Base-by-base conservation (phyloP, 805 yeast genomes). In the Ogataea naganishii region DNA sequence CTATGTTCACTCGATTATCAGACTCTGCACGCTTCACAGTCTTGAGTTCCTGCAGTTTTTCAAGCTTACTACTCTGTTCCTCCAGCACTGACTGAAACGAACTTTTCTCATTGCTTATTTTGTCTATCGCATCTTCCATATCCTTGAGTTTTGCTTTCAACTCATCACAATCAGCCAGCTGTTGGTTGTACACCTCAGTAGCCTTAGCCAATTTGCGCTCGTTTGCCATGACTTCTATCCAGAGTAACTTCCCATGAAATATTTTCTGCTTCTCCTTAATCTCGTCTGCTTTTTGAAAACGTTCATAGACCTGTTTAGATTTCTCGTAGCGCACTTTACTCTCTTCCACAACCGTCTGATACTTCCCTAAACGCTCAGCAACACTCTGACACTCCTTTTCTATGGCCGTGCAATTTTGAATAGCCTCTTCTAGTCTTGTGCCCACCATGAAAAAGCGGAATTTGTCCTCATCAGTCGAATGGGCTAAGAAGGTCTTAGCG, bases 401-500 rank as follows among this genome's bases (percentile, higher is more conserved):
- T 3, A 73, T 58, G 6, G 51, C 48, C 14, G 52, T 60, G 34
- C 75, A 65, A 44, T 78, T 75, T 11, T 62, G 64, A 21, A 67
- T 55, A n/a, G 80, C 74, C 25, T 77, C 82, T 33, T 75, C 77
- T 28, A 81, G 66, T 43, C 77, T 64, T 2, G 94, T 76, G 20
- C 95, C 96, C 30, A 71, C 70, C 82, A 80, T 78, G 49, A 89
- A 84, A 47, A 72, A 77, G 11, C 66, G 64, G 51, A 76, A 92
- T 53, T 86, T 83, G 27, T 71, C 78, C 20, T 64, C 64, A 35
- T 83, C 80, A 4, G 83, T 67, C 4, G 92, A 74, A 19, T 78
- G 72, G 1, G 94, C 80, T 38, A 92, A 58, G 48, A 92, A 92
- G 11, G 88, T 80, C 41, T 95, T 72, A 2, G 99, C 97, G 36